phyloP scores from a whole-genome alignment of 108 stramenopile species.

The Pelagomonas calceolata region DNA sequence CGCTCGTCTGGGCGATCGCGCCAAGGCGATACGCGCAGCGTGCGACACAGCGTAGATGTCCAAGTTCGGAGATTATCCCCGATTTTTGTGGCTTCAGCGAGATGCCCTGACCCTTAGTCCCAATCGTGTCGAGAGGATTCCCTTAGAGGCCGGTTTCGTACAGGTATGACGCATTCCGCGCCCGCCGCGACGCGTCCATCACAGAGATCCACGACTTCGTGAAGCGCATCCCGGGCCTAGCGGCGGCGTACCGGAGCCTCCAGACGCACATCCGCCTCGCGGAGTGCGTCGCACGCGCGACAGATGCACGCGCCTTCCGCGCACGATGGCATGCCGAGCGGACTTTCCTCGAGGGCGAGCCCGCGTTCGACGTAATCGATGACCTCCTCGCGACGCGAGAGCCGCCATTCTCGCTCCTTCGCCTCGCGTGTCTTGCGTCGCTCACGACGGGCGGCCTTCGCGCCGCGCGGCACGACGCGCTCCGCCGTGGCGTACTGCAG shows the following conservation, averaged over 20 bases:
- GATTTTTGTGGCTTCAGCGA: too few relatives aligned
- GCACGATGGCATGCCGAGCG: slow-evolving; percentile 87
- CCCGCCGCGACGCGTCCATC: slow-evolving; percentile 72
- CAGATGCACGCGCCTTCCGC: slow-evolving; percentile 65
- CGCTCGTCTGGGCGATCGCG: slow-evolving; percentile 81
- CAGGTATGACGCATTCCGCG: slow-evolving; percentile 75
- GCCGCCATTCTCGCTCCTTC: slow-evolving; percentile 56
- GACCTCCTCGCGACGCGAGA: slow-evolving; percentile 33
- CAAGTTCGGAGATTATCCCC: too few relatives aligned
- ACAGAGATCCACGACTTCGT: slow-evolving; percentile 91
- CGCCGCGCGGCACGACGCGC: slow-evolving; percentile 61
- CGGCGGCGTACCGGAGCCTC: slow-evolving; percentile 56
- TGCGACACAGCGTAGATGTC: too few relatives aligned
- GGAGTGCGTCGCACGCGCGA: slow-evolving; percentile 69
- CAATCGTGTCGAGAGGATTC: too few relatives aligned
- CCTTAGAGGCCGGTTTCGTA: too few relatives aligned
- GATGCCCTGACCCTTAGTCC: too few relatives aligned
- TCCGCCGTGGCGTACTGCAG: slow-evolving; percentile 70
- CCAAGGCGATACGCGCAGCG: slow-evolving; percentile 72
- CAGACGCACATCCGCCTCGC: slow-evolving; percentile 90
- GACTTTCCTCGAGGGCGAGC: slow-evolving; percentile 79
- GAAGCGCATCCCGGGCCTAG: slow-evolving; percentile 80
- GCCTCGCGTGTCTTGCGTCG: slow-evolving; percentile 78
- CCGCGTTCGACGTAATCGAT: slow-evolving; percentile 17
- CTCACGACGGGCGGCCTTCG: slow-evolving; percentile 77